Percentiles rank a stretch among this genome's conserved stretches.
Conservation (phyloP, 768 basidiomycete species). For the Trichaptum fuscoviolaceum region DNA sequence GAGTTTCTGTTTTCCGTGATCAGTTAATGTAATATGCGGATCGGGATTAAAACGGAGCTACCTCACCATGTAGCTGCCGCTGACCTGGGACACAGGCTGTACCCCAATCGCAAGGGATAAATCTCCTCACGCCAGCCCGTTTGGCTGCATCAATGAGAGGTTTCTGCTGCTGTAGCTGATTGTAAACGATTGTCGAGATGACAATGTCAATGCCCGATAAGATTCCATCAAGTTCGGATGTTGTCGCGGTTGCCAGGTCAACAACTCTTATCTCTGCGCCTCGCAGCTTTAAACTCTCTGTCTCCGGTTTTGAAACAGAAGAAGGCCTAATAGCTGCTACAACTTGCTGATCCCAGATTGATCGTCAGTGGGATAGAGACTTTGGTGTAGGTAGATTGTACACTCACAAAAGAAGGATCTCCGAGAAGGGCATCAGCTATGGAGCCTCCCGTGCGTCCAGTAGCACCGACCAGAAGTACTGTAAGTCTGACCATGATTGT, state of each 20-base stretch:
- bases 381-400: neutral
- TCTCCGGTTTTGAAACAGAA: slow-evolving; percentile 16
- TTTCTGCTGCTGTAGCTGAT: slow-evolving; percentile 12
- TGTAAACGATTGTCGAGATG: slow-evolving; percentile 13
- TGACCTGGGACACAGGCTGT: slow-evolving; percentile 14
- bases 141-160: slow-evolving; percentile 18
- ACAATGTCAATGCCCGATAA: slow-evolving; percentile 16
- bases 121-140: slow-evolving; percentile 17
- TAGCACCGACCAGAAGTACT: neutral
- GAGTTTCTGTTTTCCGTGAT: slow-evolving; percentile 21
- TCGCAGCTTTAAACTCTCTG: slow-evolving; percentile 9
- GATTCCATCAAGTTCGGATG: slow-evolving; percentile 13
- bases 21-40: neutral
- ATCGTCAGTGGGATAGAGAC: neutral
- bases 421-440: neutral
- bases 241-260: slow-evolving; percentile 12
- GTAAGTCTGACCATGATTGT: neutral
- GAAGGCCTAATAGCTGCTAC: slow-evolving; percentile 14
- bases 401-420: neutral
- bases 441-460: neutral
- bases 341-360: slow-evolving; percentile 9
- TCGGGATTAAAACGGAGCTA: neutral
- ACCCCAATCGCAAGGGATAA: slow-evolving; percentile 22
- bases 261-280: slow-evolving; percentile 18
- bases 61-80: slow-evolving; percentile 11